Percentiles rank a stretch among this genome's conserved stretches.
Conservation (phyloP, 1,139 yeast genomes). For the Suhomyces maxii region DNA sequence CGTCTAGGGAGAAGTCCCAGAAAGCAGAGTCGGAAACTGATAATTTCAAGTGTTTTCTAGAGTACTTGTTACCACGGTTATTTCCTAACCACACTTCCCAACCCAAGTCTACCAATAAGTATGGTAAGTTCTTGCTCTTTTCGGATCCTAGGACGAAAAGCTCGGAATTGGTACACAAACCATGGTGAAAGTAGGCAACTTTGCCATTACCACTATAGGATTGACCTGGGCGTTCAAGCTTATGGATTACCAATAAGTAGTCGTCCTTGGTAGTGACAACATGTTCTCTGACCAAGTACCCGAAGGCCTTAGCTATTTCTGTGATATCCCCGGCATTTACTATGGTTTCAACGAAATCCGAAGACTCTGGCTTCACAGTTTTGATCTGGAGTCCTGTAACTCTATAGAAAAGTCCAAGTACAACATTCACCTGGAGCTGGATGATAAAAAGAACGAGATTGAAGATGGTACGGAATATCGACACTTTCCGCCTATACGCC, state of each 20-base stretch:
- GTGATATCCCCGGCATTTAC: slow-evolving; percentile 52
- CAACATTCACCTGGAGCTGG: slow-evolving; percentile 6
- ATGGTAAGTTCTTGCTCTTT: slow-evolving; percentile 33
- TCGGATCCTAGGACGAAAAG: slow-evolving; percentile 41
- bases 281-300: slow-evolving; percentile 70
- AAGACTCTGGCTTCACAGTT: background rate
- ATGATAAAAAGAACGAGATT: slow-evolving; percentile 7
- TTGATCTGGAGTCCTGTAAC: background rate
- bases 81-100: slow-evolving; percentile 42
- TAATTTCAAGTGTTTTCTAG: slow-evolving; percentile 37
- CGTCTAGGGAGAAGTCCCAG: slow-evolving; percentile 88
- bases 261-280: slow-evolving; percentile 55
- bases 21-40: slow-evolving; percentile 51
- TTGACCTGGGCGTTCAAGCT: slow-evolving; percentile 20
- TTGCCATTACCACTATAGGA: slow-evolving; percentile 12
- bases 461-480: slow-evolving; percentile 6
- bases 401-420: slow-evolving; percentile 1
- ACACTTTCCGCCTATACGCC: slow-evolving; percentile 4
- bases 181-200: slow-evolving; percentile 50
- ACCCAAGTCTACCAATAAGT: slow-evolving; percentile 30
- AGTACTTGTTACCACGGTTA: slow-evolving; percentile 38
- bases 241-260: slow-evolving; percentile 42
- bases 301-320: slow-evolving; percentile 63
- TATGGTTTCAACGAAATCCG: slow-evolving; percentile 4
- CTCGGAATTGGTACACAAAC: slow-evolving; percentile 47